phyloP scores from a whole-genome alignment of 345 rosid genomes.

The Anacardium occidentale region DNA sequence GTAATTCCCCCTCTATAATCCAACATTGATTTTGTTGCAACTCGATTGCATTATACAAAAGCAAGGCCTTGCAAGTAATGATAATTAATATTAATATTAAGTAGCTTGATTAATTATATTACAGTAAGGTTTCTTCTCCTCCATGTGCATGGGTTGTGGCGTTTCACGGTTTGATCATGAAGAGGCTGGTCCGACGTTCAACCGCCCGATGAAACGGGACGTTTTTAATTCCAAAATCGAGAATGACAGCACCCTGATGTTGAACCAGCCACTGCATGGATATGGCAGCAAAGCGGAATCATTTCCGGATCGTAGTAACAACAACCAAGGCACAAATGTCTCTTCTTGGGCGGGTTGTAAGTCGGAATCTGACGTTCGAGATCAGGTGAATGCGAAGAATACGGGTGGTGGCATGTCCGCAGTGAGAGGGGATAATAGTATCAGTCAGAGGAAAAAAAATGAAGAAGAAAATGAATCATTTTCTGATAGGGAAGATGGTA shows the following conservation, averaged over 20 bases:
- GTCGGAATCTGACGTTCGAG: not conserved
- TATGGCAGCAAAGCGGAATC: not conserved
- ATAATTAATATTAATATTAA: no score
- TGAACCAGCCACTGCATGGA: not conserved
- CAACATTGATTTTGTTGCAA: not conserved
- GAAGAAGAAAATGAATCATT: not conserved
- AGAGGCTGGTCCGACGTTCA: conserved; percentile 21
- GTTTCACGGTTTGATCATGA: conserved; percentile 40
- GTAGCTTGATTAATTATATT: no score
- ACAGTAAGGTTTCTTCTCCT: conserved; percentile 10
- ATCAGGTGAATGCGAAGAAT: not conserved
- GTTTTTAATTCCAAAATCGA: not conserved
- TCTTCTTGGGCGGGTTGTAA: not conserved
- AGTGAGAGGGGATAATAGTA: no score
- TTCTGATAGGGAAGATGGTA: conserved; percentile 16
- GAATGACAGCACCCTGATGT: not conserved
- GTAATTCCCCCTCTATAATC: conserved; percentile 2
- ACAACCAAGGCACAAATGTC: not conserved
- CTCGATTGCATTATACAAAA: no score
- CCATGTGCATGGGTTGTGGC: conserved; percentile 51
- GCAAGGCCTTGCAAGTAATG: no score
- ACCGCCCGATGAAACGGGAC: conserved; percentile 9
- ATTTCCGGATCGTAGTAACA: not conserved
- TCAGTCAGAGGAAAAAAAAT: no score
- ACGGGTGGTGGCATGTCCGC: no score